Evolutionary conservation across 2,329 filamentous ascomycete genomes (phyloP).

Genomic region (Fusarium graminum): DNA sequence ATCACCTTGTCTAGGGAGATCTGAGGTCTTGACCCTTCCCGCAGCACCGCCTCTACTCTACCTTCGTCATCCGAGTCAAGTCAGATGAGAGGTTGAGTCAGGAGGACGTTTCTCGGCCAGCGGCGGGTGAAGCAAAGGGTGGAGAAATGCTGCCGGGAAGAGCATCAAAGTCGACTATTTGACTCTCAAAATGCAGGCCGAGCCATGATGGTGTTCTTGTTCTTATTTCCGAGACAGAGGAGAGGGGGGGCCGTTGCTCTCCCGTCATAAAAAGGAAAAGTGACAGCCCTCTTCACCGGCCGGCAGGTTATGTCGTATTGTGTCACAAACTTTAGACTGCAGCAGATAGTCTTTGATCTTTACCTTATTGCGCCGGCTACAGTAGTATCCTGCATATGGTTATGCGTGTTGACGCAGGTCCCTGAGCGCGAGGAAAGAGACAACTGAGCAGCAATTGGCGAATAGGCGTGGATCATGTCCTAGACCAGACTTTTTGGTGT

Average conservation of each 20-base stretch:
- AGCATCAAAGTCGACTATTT: conserved; percentile 4
- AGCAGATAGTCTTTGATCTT: conserved; percentile 35
- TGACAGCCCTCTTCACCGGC: conserved; percentile 27
- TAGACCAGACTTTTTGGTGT: conserved; percentile 13
- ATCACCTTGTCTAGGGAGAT: conserved; percentile 33
- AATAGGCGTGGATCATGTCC: conserved; percentile 38
- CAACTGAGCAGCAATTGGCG: conserved; percentile 47
- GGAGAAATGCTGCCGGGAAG: conserved; percentile 7
- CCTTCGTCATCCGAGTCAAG: conserved; percentile 50
- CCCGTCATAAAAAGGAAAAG: conserved; percentile 32
- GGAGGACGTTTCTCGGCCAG: conserved; percentile 45
- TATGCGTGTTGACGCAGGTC: conserved; percentile 47
- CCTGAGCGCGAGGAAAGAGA: conserved; percentile 49
- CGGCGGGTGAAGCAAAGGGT: conserved; percentile 20
- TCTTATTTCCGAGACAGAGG: conserved; percentile 30
- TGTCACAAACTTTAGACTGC: conserved; percentile 35
- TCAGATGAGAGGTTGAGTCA: conserved; percentile 49
- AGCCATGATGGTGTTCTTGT: conserved; percentile 11
- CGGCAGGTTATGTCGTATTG: conserved; percentile 32
- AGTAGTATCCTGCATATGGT: conserved; percentile 37
- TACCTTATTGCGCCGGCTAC: conserved; percentile 39
- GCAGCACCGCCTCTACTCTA: conserved; percentile 33
- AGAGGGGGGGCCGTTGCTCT: conserved; percentile 25
- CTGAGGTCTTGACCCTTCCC: conserved; percentile 39
- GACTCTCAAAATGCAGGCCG: neutral